Conservation (phyloP, 768 basidiomycete genomes). For the Collybiopsis confluens region DNA sequence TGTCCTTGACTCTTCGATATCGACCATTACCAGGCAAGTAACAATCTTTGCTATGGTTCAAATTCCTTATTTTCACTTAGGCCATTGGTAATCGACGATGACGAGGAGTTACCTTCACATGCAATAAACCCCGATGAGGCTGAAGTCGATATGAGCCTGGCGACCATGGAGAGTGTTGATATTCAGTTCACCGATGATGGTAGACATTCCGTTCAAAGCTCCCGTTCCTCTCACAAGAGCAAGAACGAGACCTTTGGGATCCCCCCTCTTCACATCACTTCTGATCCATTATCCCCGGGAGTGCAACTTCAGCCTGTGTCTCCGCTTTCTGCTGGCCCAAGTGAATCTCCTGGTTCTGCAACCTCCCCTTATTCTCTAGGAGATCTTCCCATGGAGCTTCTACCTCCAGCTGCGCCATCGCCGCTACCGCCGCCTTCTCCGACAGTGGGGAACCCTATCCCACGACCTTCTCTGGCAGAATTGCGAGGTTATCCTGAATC, state of each 20-base stretch:
- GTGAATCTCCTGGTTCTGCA: neutral
- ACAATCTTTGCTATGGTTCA: neutral
- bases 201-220: neutral
- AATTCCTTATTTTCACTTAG: neutral
- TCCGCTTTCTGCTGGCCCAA: neutral
- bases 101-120: constrained; percentile 25
- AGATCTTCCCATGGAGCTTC: constrained; percentile 15
- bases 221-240: neutral
- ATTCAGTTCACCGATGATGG: neutral
- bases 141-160: constrained; percentile 4
- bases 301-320: neutral
- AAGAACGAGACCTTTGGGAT: neutral
- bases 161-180: neutral
- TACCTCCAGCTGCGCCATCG: constrained; percentile 7
- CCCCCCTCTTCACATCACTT: neutral
- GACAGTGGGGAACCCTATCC: constrained; percentile 17
- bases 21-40: neutral
- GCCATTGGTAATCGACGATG: constrained; percentile 43
- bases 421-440: constrained; percentile 15
- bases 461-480: constrained; percentile 18
- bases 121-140: constrained; percentile 13
- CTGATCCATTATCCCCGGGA: neutral
- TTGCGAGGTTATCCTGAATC: constrained; percentile 14
- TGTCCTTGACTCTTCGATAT: neutral
- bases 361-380: neutral